phyloP scores from a whole-genome alignment of 192 early-diverging fungal species.

The Mycoemilia scoparia region DNA sequence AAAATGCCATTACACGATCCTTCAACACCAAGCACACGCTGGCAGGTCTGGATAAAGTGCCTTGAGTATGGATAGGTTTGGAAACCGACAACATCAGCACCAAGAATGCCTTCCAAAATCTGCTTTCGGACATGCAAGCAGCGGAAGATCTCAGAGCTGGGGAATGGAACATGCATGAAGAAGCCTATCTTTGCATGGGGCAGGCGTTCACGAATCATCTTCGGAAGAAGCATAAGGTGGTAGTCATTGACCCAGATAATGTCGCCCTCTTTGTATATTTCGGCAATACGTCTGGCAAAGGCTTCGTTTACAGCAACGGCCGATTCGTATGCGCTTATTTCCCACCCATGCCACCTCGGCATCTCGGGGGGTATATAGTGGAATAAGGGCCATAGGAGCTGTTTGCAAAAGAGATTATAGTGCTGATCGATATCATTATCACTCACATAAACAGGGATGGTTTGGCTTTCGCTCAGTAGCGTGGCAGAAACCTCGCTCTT shows the following conservation, averaged over 20 bases:
- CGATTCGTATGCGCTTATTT: slow-evolving; percentile 64
- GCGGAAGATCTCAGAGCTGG: slow-evolving; percentile 85
- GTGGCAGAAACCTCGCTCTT: slow-evolving; percentile 37
- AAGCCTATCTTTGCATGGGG: slow-evolving; percentile 85
- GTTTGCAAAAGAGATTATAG: slow-evolving; percentile 89
- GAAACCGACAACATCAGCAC: slow-evolving; percentile 77
- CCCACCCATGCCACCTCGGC: slow-evolving; percentile 58
- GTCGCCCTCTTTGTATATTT: slow-evolving; percentile 63
- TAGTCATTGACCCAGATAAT: slow-evolving; percentile 98
- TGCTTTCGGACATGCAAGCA: slow-evolving; percentile 74
- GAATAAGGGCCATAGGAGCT: slow-evolving; percentile 94
- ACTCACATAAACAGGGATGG: slow-evolving; percentile 61
- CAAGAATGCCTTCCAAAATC: slow-evolving; percentile 78
- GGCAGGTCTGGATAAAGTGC: slow-evolving; percentile 78
- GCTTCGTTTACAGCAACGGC: slow-evolving; percentile 66
- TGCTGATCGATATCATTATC: slow-evolving; percentile 77
- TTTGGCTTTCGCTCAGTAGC: slow-evolving; percentile 41
- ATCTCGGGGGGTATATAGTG: slow-evolving; percentile 88
- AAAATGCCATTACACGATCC: slow-evolving; percentile 71
- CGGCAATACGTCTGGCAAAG: slow-evolving; percentile 68
- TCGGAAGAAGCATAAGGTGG: slow-evolving; percentile 84
- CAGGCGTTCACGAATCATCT: slow-evolving; percentile 63
- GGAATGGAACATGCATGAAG: slow-evolving; percentile 94
- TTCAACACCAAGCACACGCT: slow-evolving; percentile 74
- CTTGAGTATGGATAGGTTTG: slow-evolving; percentile 86